These are phyloP conservation scores for Creolimax fragrantissima DNA, from an alignment of 78 protist species.

Conservation along the genomic window DNA sequence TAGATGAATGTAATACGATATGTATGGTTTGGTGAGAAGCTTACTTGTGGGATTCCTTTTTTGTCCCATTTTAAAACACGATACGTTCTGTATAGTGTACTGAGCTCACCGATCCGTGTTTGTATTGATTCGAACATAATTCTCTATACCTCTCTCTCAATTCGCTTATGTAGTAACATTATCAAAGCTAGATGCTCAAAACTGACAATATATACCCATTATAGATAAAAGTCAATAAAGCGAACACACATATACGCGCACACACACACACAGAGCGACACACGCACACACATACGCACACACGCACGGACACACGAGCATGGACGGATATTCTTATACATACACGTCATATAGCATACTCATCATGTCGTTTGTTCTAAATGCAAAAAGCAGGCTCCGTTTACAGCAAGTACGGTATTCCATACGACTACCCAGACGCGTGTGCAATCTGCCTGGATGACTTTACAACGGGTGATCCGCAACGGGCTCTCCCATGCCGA, in stretches of 20 bases:
- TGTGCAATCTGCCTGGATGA: slow-evolving; percentile 12
- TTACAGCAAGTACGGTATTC: neutral
- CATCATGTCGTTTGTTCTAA: neutral
- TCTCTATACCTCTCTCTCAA: too few species aligned
- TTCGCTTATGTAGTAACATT: too few species aligned
- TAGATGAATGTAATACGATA: too few species aligned
- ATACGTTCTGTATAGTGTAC: too few species aligned
- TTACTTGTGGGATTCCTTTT: too few species aligned
- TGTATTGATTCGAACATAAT: too few species aligned
- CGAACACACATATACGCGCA: neutral
- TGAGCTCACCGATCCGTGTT: too few species aligned
- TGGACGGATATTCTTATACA: neutral
- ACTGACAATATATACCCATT: too few species aligned
- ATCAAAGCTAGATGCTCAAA: too few species aligned
- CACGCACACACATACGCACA: neutral
- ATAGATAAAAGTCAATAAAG: too few species aligned
- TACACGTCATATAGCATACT: neutral
- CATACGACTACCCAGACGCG: neutral
- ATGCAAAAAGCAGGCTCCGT: neutral
- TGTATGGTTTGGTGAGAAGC: too few species aligned
- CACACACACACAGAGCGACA: neutral
- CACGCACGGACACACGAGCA: neutral
- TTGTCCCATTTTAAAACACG: too few species aligned
- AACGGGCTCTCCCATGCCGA: neutral
- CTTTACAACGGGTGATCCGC: neutral